Conservation (phyloP, 306 rosid genomes). For the Phaseolus lunatus region DNA sequence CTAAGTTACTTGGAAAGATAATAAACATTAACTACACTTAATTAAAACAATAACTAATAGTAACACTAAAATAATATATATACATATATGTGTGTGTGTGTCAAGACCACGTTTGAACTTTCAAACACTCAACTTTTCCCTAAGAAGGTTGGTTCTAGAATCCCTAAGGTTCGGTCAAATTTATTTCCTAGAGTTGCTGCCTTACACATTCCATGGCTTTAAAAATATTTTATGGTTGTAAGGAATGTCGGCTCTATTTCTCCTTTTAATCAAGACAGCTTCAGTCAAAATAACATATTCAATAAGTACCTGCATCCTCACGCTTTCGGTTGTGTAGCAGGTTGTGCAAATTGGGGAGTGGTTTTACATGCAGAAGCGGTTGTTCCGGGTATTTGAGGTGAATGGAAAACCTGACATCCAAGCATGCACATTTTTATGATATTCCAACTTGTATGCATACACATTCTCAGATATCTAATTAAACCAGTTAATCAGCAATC, state of each 20-base stretch:
- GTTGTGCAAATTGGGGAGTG: slow-evolving; percentile 74
- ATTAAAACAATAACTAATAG: no score
- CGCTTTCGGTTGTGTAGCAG: slow-evolving; percentile 75
- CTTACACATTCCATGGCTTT: not conserved
- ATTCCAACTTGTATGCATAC: slow-evolving; percentile 27
- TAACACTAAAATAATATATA: no score
- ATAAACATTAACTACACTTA: no score
- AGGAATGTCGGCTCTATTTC: not conserved
- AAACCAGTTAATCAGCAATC: slow-evolving; percentile 26
- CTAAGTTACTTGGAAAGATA: no score
- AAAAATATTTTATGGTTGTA: not conserved
- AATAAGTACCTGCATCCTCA: slow-evolving; percentile 65
- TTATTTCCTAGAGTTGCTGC: not conserved
- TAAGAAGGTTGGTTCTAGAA: no score
- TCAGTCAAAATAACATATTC: slow-evolving; percentile 3
- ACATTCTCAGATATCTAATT: slow-evolving; percentile 2
- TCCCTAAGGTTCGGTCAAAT: no score
- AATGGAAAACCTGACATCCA: slow-evolving; percentile 73
- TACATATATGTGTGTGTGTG: no score
- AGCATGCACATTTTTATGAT: slow-evolving; percentile 34
- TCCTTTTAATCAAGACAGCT: not conserved
- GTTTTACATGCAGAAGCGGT: slow-evolving; percentile 82
- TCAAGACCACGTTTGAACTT: no score
- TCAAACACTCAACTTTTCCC: no score
- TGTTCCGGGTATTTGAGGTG: slow-evolving; percentile 74